Percentiles rank a stretch among this genome's conserved stretches.
Conservation (phyloP, 2,329 filamentous ascomycete genomes). For the Penicillium sumatraense region DNA sequence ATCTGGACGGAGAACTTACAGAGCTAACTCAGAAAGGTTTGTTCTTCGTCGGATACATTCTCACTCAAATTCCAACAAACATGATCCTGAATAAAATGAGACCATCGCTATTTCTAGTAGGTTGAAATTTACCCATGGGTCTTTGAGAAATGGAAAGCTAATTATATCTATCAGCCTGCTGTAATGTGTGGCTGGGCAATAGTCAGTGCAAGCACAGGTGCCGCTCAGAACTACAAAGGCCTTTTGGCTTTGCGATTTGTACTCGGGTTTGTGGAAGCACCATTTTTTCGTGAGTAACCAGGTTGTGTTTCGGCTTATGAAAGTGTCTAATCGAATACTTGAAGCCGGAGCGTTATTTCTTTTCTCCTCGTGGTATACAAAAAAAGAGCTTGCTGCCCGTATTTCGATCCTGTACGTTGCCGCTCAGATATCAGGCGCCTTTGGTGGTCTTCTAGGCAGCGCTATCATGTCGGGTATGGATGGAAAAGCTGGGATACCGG, state of each 20-base stretch:
- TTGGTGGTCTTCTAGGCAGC: conserved; percentile 7
- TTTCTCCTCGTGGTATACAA: conserved; percentile 14
- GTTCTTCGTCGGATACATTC: conserved; percentile 34
- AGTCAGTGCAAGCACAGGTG: conserved; percentile 5
- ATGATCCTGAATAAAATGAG: conserved; percentile 16
- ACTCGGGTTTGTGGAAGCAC: conserved; percentile 17
- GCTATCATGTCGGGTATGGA: conserved; percentile 10
- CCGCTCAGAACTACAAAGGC: conserved; percentile 6
- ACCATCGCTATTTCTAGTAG: conserved; percentile 8
- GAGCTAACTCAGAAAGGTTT: conserved; percentile 34
- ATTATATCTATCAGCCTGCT: background rate
- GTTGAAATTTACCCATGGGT: background rate
- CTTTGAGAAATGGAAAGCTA: background rate
- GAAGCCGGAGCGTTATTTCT: conserved; percentile 9
- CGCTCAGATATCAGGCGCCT: conserved; percentile 9
- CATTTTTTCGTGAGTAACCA: conserved; percentile 9
- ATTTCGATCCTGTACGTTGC: conserved; percentile 11
- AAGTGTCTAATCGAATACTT: background rate
- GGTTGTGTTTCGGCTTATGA: background rate
- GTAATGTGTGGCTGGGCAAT: conserved; percentile 12
- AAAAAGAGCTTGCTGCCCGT: conserved; percentile 12
- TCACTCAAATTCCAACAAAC: conserved; percentile 7
- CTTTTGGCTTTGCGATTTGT: conserved; percentile 11
- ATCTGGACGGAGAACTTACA: background rate
- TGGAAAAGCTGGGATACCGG: conserved; percentile 7